Evolutionary conservation across 257 asterid species (phyloP), one percentile per base, ranked within the genome.

Genomic region (Forsythia viridissima): DNA sequence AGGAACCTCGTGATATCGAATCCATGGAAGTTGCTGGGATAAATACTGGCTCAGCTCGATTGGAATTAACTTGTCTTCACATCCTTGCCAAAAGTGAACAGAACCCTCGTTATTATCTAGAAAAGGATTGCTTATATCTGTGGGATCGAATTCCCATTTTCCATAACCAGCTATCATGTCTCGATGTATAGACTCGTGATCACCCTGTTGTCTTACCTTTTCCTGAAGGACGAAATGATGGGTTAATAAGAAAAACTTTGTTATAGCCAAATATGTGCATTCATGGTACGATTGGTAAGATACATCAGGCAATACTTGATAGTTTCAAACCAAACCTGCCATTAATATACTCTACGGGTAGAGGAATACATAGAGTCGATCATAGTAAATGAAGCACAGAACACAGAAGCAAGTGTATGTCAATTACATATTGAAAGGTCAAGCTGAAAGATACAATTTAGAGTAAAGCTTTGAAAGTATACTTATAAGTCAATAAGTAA

Each of bases 71-170:
- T 77, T 87, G 74, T 93, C 96, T 81, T 93, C 91, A 0, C 52
- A 79, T n/a, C 91, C 98, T 78, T 92, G 97, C 97, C 97, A 94
- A 21, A 94, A 40, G 78, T 92, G 97, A 84, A 92, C 90, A 0
- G 82, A 81, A 36, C 94, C 90, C 70, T 90, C 91, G 7, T 48
- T 48, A 8, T 85, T 81, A 61, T 88, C 79, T 15, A 90, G 94
- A 73, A 91, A 90, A 52, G 92, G 96, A 83, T 91, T 77, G 4
- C 72, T 40, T 57, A 94, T 79, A 42, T 91, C 94, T 2, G 85
- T 79, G 1, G 94, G 98, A 38, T 83, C 83, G 40, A 94, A 92
- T 52, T 81, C 97, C 97, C 97, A 94, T 37, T 82, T 80, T n/a
- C 90, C 91, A 15, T 63, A 88, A 38, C 82, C 89, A 12, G 71